Evolutionary conservation across 2,329 filamentous ascomycete species (phyloP).

Genomic region (Penicillium griseofulvum): DNA sequence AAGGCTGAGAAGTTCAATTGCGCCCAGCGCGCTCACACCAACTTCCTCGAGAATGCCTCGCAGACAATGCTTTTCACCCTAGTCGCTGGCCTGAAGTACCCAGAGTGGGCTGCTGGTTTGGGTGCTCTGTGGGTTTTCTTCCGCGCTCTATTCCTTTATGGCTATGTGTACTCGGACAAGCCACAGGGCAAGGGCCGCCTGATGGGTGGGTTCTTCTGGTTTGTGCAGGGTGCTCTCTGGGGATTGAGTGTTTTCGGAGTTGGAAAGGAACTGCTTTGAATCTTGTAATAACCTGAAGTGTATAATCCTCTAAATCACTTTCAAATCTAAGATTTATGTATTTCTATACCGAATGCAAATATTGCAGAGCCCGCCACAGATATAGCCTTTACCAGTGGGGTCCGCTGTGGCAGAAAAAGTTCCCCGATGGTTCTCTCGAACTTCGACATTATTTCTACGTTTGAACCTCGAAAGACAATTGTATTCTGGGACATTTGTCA

Average conservation of each 20-base stretch:
- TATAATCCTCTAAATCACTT: too few relatives aligned
- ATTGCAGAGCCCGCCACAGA: neutral
- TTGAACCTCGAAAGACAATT: neutral
- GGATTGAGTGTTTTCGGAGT: conserved; percentile 40
- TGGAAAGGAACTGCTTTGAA: conserved; percentile 27
- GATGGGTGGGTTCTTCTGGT: conserved; percentile 38
- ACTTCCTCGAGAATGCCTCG: conserved; percentile 59
- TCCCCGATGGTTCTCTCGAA: conserved; percentile 3
- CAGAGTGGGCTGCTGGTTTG: conserved; percentile 46
- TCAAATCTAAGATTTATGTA: neutral
- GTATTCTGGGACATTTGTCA: neutral
- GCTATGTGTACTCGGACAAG: conserved; percentile 45
- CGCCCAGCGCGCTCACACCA: conserved; percentile 58
- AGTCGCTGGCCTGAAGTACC: conserved; percentile 55
- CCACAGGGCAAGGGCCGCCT: conserved; percentile 39
- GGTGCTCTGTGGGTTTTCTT: conserved; percentile 53
- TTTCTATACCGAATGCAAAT: neutral
- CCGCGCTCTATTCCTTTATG: conserved; percentile 50
- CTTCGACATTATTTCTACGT: neutral
- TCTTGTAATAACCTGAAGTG: conserved; percentile 10
- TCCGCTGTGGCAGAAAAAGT: conserved; percentile 26
- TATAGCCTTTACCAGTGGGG: neutral
- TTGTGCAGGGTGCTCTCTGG: conserved; percentile 43
- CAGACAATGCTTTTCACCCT: conserved; percentile 53
- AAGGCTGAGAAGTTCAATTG: conserved; percentile 51